Evolutionary conservation across 2,329 filamentous ascomycete genomes (phyloP).

Genomic region (Bipolaris cookei): DNA sequence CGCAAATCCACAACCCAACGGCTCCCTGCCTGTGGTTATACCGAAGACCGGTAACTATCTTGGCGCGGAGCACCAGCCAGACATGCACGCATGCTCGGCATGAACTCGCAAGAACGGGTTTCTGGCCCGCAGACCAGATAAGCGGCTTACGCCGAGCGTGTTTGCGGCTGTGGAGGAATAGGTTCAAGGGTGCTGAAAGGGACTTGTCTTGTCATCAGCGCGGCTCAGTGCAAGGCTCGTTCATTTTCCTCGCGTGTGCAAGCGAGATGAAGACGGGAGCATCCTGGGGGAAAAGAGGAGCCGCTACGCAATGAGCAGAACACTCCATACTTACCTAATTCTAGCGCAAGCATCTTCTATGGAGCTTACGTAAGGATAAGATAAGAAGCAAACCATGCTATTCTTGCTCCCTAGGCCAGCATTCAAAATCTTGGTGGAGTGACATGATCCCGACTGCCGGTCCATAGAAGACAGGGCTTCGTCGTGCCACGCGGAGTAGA

Average conservation of each 20-base stretch:
- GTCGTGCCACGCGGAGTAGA: neutral
- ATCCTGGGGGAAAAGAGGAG: neutral
- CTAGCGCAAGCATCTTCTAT: too few species aligned
- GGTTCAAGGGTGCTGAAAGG: neutral
- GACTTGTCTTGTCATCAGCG: slow-evolving; percentile 7
- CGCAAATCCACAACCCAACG: neutral
- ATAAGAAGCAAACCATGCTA: too few species aligned
- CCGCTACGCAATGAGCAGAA: neutral
- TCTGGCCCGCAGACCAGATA: slow-evolving; percentile 7
- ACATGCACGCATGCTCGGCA: slow-evolving; percentile 7
- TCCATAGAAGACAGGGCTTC: too few species aligned
- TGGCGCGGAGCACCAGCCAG: neutral
- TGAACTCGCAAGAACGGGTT: slow-evolving; percentile 12
- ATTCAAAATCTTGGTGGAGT: too few species aligned
- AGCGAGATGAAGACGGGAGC: slow-evolving; percentile 12
- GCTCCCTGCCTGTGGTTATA: neutral
- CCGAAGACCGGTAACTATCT: neutral
- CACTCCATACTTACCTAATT: too few species aligned
- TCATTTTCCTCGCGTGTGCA: neutral
- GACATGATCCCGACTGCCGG: too few species aligned
- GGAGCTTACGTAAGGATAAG: neutral
- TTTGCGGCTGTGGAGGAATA: neutral
- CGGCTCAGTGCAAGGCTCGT: slow-evolving; percentile 2
- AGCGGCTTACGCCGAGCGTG: neutral
- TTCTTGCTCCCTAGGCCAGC: too few species aligned